Base-by-base conservation (phyloP, 805 yeast genomes). In the Hanseniaspora clermontiae region DNA sequence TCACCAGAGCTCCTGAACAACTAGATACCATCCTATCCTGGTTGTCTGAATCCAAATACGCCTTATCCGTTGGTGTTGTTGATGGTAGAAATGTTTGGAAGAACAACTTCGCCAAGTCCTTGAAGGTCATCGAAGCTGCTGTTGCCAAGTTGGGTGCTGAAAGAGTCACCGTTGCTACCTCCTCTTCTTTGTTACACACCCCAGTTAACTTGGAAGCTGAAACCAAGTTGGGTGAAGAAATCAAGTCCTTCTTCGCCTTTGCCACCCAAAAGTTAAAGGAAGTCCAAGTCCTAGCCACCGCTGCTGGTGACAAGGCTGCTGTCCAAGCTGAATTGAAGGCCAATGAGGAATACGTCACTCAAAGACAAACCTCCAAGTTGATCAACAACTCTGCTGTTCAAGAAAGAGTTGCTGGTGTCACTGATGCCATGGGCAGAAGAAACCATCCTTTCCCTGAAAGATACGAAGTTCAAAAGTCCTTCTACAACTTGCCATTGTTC, bases 31-130 rank as follows among this genome's bases (percentile, higher is more conserved):
- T 87, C 66, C 74, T 79, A 60, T 75, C 79, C 58, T 76, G 85
- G 67, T 74, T 91, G 59, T 70, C 77, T 63, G 79, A 76, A 61
- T 95, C 93, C 79, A 12, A 49, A 32, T 51, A 51, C 37, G 75
- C 78, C 61, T 78, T 93, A 70, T 91, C 97, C 60, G 96, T 85
- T 63, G 98, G 98, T 87, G 81, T 93, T 67, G 90, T 93, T 68
- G 95, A 89, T 69, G 98, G 98, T 77, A 89, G 98, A 82, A 93
- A 93, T 84, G 88, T 93, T 77, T 93, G 98, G 98, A 93, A 93
- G 82, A 84, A 95, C 74, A 85, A 93, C 79, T 87, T 84, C 70
- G 72, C 93, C 69, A 82, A 82, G 76, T 95, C 98, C 64, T 76
- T 89, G 69, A 86, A 75, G 61, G 70, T 84, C 62, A 95, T 88